These are phyloP conservation scores for Trichoderma cornu-damae DNA, from an alignment of 2,329 filamentous ascomycete genomes.

Conservation along the genomic window DNA sequence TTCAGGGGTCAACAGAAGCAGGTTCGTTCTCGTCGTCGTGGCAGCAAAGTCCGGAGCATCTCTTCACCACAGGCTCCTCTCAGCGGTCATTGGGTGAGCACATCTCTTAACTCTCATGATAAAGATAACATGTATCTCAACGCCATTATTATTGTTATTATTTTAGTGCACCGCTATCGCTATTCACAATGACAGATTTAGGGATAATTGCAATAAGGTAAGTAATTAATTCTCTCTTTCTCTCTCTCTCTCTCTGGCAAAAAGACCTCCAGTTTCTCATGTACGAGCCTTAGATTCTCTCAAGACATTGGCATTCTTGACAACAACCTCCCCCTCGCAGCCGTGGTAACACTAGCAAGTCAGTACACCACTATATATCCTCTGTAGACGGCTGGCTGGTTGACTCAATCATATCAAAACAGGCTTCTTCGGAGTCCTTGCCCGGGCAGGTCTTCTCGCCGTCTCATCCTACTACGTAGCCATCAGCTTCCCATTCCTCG, in stretches of 20 bases:
- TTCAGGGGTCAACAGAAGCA: neutral
- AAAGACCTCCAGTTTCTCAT: slow-evolving; percentile 3
- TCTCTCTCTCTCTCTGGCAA: neutral
- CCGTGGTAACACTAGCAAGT: slow-evolving; percentile 35
- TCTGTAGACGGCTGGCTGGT: neutral
- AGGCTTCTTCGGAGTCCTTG: slow-evolving; percentile 33
- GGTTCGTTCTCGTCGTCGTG: slow-evolving; percentile 29
- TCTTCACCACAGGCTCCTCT: slow-evolving; percentile 26
- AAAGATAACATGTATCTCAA: too few species aligned
- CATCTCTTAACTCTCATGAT: neutral
- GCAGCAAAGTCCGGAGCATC: slow-evolving; percentile 27
- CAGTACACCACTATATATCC: slow-evolving; percentile 21
- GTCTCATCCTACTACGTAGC: slow-evolving; percentile 32
- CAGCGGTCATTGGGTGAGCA: slow-evolving; percentile 15
- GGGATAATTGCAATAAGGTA: slow-evolving; percentile 3
- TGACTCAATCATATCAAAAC: slow-evolving; percentile 10
- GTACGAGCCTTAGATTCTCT: slow-evolving; percentile 32
- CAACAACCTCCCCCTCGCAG: slow-evolving; percentile 36
- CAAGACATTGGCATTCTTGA: slow-evolving; percentile 43
- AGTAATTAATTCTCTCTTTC: neutral
- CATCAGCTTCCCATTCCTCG: slow-evolving; percentile 40
- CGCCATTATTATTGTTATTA: too few species aligned
- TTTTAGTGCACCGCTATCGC: neutral
- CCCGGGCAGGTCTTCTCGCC: slow-evolving; percentile 26
- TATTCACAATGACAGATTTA: neutral